Evolutionary conservation across 2,329 filamentous ascomycete genomes (phyloP), one percentile per base, ranked within the genome.

Genomic region (Phyllosticta ampelicida): DNA sequence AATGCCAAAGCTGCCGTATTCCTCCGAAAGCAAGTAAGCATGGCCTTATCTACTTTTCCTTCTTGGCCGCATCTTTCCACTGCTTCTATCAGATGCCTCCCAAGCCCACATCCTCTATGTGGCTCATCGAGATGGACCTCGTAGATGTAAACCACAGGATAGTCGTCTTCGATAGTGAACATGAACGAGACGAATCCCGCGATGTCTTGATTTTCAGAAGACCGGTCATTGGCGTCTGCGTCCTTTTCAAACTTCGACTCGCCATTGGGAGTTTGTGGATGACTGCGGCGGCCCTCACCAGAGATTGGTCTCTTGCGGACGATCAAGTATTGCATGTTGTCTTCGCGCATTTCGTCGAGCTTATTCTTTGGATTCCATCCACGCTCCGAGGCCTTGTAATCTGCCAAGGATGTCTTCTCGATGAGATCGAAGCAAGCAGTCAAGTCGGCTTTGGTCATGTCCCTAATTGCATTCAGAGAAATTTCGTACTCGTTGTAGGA

Each of bases 141-240:
- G 68, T 90, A 92, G 69, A 87, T 85, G 70, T 90, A 92, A 19
- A 90, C 67, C 1, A 90, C 86, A 0, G 83, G 76, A n/a, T 65
- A 56, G 50, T 70, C 55, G 61, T 85, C 82, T 66, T 89, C 86
- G 64, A 80, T 80, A 0, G 84, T 86, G 2, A 84, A 82, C 84
- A 87, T 86, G 64, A 88, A 75, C 4, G 84, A 87, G 1, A 80
- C 76, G 65, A 88, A 73, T 44, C 36, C 36, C 53, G 66, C 70
- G 9, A 68, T 20, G 18, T 69, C 63, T 2, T 56, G 54, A 19
- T 23, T 11, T n/a, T 36, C 29, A n/a, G 9, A 4, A 1, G 6
- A 13, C 3, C 48, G 16, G 28, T 6, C 20, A 11, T 21, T 6
- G 8, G 18, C 9, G 13, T 19, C 53, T 6, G 9, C 23, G 6